phyloP scores from a whole-genome alignment of 2,329 filamentous ascomycete genomes.

The Ambrosiella xylebori region DNA sequence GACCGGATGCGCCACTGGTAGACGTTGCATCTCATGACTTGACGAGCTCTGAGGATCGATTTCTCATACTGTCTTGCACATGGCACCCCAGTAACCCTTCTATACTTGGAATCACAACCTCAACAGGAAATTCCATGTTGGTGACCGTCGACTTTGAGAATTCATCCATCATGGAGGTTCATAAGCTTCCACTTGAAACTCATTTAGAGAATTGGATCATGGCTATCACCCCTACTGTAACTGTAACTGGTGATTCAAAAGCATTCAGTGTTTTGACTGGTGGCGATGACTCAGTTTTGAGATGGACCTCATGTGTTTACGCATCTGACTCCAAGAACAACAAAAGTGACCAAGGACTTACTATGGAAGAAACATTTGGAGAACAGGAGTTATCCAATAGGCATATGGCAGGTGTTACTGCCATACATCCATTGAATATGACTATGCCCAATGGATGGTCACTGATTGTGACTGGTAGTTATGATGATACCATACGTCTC shows the following conservation, averaged over 20 bases:
- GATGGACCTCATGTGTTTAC: conserved; percentile 25
- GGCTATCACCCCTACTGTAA: conserved; percentile 32
- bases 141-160: conserved; percentile 27
- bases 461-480: conserved; percentile 70
- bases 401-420: conserved; percentile 73
- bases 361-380: conserved; percentile 16
- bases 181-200: conserved; percentile 29
- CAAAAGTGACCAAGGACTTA: conserved; percentile 13
- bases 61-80: conserved; percentile 53
- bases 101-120: conserved; percentile 53
- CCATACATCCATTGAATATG: conserved; percentile 54
- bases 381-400: conserved; percentile 23
- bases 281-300: conserved; percentile 54
- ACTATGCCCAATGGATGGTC: conserved; percentile 26
- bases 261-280: conserved; percentile 43
- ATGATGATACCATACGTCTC: conserved; percentile 69
- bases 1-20: conserved; percentile 19
- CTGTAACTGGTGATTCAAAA: conserved; percentile 12
- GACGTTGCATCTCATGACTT: conserved; percentile 28
- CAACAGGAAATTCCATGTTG: conserved; percentile 45
- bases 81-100: conserved; percentile 46
- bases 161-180: conserved; percentile 22
- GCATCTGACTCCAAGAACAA: not conserved
- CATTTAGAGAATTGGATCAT: conserved; percentile 59
- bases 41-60: conserved; percentile 33